Percentiles rank a stretch among this genome's conserved stretches.
Evolutionary conservation across 306 rosid species (phyloP).

Genomic region (Vigna reflexopilosa): DNA sequence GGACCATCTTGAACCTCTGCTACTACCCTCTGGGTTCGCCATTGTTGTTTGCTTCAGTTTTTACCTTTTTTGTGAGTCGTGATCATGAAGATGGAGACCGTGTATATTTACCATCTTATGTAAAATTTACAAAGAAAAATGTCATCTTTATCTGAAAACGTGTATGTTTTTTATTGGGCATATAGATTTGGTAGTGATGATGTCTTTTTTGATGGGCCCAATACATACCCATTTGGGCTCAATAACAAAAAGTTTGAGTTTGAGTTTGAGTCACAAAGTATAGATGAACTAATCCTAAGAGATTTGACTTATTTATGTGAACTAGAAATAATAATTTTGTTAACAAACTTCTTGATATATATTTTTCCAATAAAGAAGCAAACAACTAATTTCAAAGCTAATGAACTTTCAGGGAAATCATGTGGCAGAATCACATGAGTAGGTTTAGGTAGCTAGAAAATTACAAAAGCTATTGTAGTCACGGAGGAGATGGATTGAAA

Average conservation of each 20-base stretch:
- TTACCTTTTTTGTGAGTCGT: not conserved
- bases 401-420: not conserved
- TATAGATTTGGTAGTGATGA: not conserved
- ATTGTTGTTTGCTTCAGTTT: conserved; percentile 32
- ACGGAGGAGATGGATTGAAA: conserved; percentile 27
- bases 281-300: conserved; percentile 5
- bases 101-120: too few species aligned
- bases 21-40: conserved; percentile 58
- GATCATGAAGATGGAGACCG: not conserved
- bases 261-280: not conserved
- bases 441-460: conserved; percentile 31
- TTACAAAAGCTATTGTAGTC: conserved; percentile 37
- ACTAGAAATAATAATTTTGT: too few species aligned
- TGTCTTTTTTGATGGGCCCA: conserved; percentile 1
- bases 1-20: conserved; percentile 68
- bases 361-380: too few species aligned
- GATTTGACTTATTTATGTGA: not conserved
- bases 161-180: not conserved
- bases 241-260: too few species aligned
- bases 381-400: too few species aligned
- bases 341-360: too few species aligned
- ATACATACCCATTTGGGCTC: not conserved
- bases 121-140: too few species aligned
- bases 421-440: not conserved
- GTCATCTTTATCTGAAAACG: not conserved